These are phyloP conservation scores for Paramecium caudatum DNA, from an alignment of 73 alveolate genomes.

Conservation along the genomic window DNA sequence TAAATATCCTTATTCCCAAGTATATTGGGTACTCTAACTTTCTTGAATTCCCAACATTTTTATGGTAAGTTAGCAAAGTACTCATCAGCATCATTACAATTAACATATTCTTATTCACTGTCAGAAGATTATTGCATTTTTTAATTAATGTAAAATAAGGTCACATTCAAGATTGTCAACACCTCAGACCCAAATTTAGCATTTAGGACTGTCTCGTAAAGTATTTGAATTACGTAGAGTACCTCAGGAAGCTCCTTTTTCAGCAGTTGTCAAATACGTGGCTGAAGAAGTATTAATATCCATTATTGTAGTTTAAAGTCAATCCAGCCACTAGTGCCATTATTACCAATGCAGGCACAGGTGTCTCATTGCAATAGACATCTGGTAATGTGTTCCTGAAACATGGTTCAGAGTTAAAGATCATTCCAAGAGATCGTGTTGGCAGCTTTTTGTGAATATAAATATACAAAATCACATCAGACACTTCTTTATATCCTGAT, in stretches of 20 bases:
- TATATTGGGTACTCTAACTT: slow-evolving; percentile 64
- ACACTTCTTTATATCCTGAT: slow-evolving; percentile 10
- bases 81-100: slow-evolving; percentile 69
- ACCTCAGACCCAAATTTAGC: slow-evolving; percentile 96
- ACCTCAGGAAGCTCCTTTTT: slow-evolving; percentile 97
- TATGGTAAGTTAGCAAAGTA: slow-evolving; percentile 44
- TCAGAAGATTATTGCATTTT: slow-evolving; percentile 17
- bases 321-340: slow-evolving; percentile 95
- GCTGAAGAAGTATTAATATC: slow-evolving; percentile 86
- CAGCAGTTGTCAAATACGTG: slow-evolving; percentile 93
- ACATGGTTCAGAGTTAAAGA: slow-evolving; percentile 95
- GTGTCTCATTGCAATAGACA: slow-evolving; percentile 92
- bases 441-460: slow-evolving; percentile 79
- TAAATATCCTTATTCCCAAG: slow-evolving; percentile 45
- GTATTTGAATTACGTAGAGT: slow-evolving; percentile 74
- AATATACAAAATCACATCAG: background rate
- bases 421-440: slow-evolving; percentile 98
- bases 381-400: slow-evolving; percentile 94
- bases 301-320: slow-evolving; percentile 83
- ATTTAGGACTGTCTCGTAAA: slow-evolving; percentile 77
- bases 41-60: slow-evolving; percentile 62
- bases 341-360: slow-evolving; percentile 94
- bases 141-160: slow-evolving; percentile 70
- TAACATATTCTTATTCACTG: slow-evolving; percentile 33
- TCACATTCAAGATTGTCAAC: slow-evolving; percentile 89